Percentiles rank a stretch among this genome's conserved stretches.
These are phyloP conservation scores for Xylaria palmicola DNA, from an alignment of 495 filamentous ascomycete genomes.

Conservation along the genomic window DNA sequence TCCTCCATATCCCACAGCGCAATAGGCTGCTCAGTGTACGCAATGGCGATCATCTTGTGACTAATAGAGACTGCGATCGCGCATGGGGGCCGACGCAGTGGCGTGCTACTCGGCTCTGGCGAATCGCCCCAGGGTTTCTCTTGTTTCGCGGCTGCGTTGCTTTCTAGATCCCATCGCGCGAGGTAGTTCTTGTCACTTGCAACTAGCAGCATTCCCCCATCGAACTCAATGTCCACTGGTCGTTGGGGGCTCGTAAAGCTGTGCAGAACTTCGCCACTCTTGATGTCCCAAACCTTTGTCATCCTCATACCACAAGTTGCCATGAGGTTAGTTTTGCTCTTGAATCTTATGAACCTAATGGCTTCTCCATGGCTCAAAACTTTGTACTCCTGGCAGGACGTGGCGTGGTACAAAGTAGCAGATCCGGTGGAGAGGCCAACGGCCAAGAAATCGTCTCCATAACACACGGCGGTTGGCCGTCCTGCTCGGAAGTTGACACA, in stretches of 20 bases:
- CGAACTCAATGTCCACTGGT: neutral
- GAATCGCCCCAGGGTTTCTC: neutral
- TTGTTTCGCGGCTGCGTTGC: neutral
- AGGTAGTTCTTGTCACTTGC: neutral
- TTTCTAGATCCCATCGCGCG: neutral
- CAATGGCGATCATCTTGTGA: neutral
- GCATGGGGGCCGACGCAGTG: neutral
- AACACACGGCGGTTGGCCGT: neutral
- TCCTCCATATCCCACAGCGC: neutral
- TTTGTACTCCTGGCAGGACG: neutral
- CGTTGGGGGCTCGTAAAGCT: neutral
- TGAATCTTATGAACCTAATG: neutral
- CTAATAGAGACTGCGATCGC: neutral
- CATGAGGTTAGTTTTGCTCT: neutral
- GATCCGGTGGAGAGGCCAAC: conserved; percentile 24
- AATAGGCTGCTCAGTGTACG: neutral
- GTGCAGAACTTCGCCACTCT: neutral
- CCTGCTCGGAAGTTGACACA: neutral
- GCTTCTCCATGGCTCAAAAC: neutral
- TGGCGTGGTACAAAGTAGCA: neutral
- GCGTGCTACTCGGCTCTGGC: neutral
- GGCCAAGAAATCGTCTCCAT: conserved; percentile 14
- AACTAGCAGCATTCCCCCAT: neutral
- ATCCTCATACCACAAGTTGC: neutral
- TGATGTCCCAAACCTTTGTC: neutral